Evolutionary conservation across 441 rosid species (phyloP), one percentile per base, ranked within the genome.

Genomic region (Gossypium aridum): DNA sequence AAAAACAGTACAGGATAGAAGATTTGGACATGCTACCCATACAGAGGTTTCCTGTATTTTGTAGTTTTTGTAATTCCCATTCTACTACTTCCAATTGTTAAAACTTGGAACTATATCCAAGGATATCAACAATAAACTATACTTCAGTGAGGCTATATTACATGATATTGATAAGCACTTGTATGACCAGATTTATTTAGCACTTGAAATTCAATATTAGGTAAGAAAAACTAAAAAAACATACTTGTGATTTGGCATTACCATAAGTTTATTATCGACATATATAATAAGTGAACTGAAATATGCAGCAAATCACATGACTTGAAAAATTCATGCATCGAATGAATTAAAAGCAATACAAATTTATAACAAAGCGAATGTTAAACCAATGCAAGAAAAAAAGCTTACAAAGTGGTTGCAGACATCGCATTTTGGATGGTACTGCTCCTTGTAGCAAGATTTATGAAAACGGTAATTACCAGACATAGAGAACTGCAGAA

Each of bases 381-480:
- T 10, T 34, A 60, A 72, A 25, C 68, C 37, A 9, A 64, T n/a
- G 55, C 31, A 20, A 37, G 57, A 54, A 69, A 53, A 43, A 26
- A 55, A 20, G 85, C 96, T 77, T 87, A 90, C 96, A 80, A 90
- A 90, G 73, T 76, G 84, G 77, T 75, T 84, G 89, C 96, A 90
- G 55, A 90, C 91, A 79, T 90, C 96, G 66, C 96, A 90, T 84
- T 90, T 90, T 5, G 96, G 96, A 84, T 87, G 90, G 77, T 83
- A 84, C 74, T 84, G 84, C 84, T 90, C 96, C 84, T 79, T 89
- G 80, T 90, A 90, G 82, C 96, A 90, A 72, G 78, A 72, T 80
- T 87, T 86, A 81, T 90, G 96, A 76, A 87, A 90, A 73, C 89
- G 88, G 70, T 83, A 84, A 81, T 89, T 87, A 73, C 90, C 91